Conservation (phyloP, 441 rosid genomes). For the Arabidopsis hybrid region DNA sequence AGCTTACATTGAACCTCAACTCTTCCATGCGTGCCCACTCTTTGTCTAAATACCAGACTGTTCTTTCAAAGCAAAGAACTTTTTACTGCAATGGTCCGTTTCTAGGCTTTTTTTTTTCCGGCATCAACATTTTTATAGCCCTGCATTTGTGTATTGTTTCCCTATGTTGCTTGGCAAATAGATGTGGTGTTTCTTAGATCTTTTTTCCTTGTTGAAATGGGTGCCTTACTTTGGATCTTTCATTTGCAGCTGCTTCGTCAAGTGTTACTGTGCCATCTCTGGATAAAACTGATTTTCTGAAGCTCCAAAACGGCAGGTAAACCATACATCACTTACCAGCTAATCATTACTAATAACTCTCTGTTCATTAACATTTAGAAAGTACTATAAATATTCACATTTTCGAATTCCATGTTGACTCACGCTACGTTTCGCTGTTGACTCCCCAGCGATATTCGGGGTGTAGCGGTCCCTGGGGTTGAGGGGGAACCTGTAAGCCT, state of each 20-base stretch:
- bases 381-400: not conserved
- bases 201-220: not conserved
- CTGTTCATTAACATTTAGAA: not conserved
- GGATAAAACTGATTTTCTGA: slow-evolving; percentile 72
- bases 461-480: slow-evolving; percentile 90
- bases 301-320: slow-evolving; percentile 99
- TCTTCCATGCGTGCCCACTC: slow-evolving; percentile 75
- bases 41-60: slow-evolving; percentile 61
- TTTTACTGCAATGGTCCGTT: slow-evolving; percentile 95
- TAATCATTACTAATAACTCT: not conserved
- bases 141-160: slow-evolving; percentile 13
- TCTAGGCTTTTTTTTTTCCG: slow-evolving; percentile 46
- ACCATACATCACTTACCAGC: slow-evolving; percentile 18
- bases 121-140: not conserved
- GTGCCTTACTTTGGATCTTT: slow-evolving; percentile 35
- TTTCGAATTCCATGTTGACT: slow-evolving; percentile 22
- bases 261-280: slow-evolving; percentile 62
- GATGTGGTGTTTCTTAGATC: slow-evolving; percentile 22
- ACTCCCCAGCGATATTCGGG: slow-evolving; percentile 82
- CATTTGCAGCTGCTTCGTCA: slow-evolving; percentile 69
- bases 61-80: slow-evolving; percentile 62
- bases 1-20: slow-evolving; percentile 75
- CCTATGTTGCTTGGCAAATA: slow-evolving; percentile 15
- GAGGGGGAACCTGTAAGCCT: slow-evolving; percentile 93
- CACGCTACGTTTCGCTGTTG: not conserved